Percentiles rank a stretch among this genome's conserved stretches.
Conservation (phyloP, 371 early-diverging fungal species). For the Rhizomucor miehei region DNA sequence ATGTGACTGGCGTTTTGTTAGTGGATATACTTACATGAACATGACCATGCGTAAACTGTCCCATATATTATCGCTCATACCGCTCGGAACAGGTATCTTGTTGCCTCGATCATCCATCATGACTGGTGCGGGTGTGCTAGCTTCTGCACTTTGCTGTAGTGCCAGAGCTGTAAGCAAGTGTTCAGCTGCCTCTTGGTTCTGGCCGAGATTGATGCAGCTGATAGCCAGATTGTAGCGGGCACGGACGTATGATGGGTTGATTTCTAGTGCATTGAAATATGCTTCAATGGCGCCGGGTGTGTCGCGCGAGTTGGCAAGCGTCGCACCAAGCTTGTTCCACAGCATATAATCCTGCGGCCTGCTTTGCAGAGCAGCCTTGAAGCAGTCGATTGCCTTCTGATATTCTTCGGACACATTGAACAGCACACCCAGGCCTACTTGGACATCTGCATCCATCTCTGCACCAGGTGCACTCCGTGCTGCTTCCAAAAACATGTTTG, state of each 20-base stretch:
- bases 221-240: conserved; percentile 95
- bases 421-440: conserved; percentile 91
- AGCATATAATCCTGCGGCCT: conserved; percentile 91
- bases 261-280: conserved; percentile 87
- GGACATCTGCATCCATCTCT: conserved; percentile 87
- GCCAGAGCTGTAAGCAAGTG: conserved; percentile 85
- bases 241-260: conserved; percentile 92
- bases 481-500: conserved; percentile 77
- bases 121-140: conserved; percentile 10
- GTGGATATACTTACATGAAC: conserved; percentile 50
- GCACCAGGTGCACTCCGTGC: conserved; percentile 69
- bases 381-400: conserved; percentile 95
- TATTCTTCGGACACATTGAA: conserved; percentile 91
- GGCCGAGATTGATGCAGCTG: conserved; percentile 86
- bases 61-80: conserved; percentile 84
- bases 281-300: conserved; percentile 84
- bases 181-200: conserved; percentile 88
- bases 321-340: conserved; percentile 97
- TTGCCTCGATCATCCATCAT: conserved; percentile 29
- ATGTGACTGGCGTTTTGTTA: not conserved
- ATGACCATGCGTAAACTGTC: conserved; percentile 82
- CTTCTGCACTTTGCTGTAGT: conserved; percentile 68
- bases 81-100: conserved; percentile 33
- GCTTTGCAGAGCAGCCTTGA: conserved; percentile 85
- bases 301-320: conserved; percentile 84